These are phyloP conservation scores for Saturnispora zaruensis DNA, from an alignment of 805 yeast genomes.

Conservation along the genomic window DNA sequence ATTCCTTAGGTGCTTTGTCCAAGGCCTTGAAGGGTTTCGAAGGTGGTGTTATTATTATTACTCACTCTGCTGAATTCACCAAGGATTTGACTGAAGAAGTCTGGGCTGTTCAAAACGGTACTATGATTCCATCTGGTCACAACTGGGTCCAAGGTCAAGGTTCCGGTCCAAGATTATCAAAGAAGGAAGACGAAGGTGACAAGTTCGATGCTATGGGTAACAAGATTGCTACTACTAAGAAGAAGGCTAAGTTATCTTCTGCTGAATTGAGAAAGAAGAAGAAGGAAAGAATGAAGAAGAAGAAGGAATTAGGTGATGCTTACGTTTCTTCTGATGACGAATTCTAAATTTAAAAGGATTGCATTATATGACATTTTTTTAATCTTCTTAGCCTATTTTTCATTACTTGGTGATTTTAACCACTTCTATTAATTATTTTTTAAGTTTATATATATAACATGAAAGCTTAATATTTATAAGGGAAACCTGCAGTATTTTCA, in stretches of 20 bases:
- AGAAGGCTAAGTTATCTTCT: constrained; percentile 95
- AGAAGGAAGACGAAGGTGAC: constrained; percentile 93
- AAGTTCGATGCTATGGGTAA: constrained; percentile 99
- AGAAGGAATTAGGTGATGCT: constrained; percentile 99
- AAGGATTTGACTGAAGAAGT: constrained; percentile 99
- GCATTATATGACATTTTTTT: not conserved
- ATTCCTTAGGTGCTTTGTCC: constrained; percentile 98
- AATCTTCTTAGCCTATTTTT: not conserved
- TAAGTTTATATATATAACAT: not conserved
- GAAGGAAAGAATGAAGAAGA: constrained; percentile 99
- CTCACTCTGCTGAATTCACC: constrained; percentile 99
- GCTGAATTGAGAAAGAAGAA: constrained; percentile 99
- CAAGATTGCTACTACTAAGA: constrained; percentile 94
- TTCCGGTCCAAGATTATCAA: constrained; percentile 97
- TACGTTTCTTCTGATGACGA: constrained; percentile 92
- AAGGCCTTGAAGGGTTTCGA: constrained; percentile 97
- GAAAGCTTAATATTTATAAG: not conserved
- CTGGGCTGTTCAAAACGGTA: constrained; percentile 98
- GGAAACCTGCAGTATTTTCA: not conserved
- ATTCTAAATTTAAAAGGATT: constrained; percentile 35
- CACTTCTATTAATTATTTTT: not conserved
- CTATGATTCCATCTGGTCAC: constrained; percentile 99
- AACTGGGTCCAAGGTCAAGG: constrained; percentile 99
- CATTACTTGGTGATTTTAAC: not conserved
- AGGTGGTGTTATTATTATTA: constrained; percentile 99